Evolutionary conservation across 2,329 filamentous ascomycete genomes (phyloP), one percentile per base, ranked within the genome.

Genomic region (Sclerotinia glacialis): DNA sequence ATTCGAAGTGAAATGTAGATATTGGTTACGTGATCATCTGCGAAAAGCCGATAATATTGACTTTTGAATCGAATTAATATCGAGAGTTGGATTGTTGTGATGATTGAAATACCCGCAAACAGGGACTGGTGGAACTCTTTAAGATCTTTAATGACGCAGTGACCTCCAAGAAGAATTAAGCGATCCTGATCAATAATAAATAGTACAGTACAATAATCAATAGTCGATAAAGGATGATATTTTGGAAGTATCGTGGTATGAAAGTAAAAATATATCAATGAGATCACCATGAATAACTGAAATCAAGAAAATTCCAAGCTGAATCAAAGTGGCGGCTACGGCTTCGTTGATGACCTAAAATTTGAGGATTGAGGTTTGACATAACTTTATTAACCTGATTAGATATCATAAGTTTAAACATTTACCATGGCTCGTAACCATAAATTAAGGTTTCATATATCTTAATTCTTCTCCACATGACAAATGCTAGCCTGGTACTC

Each of bases 141-240:
- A n/a, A n/a, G n/a, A n/a, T n/a, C n/a, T n/a, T n/a, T 5, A n/a
- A 34, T 52, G 44, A 37, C 60, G 37, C 61, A 64, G 49, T 64
- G 61, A 55, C 61, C 55, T 46, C 55, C 31, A 40, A 40, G 37
- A 40, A 12, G 37, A 37, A 37, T 55, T 55, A 40, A 34, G 31
- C 53, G 31, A 55, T 16, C 12, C 34, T 18, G 53, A 14, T 23
- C 34, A 23, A 49, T n/a, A n/a, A n/a, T n/a, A n/a, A n/a, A n/a
- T n/a, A n/a, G n/a, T n/a, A n/a, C 6, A 23, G 37, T 40, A 16
- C 12, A 40, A 40, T 21, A 26, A 34, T 49, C n/a, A 12, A 49
- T 49, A n/a, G 52, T 7, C 12, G 28, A 16, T 23, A 37, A 16
- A 37, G 52, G 21, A 34, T 16, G 52, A 9, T 37, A 40, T 37